Conservation (phyloP, 2,329 filamentous ascomycete species). For the Beauveria medogensis region DNA sequence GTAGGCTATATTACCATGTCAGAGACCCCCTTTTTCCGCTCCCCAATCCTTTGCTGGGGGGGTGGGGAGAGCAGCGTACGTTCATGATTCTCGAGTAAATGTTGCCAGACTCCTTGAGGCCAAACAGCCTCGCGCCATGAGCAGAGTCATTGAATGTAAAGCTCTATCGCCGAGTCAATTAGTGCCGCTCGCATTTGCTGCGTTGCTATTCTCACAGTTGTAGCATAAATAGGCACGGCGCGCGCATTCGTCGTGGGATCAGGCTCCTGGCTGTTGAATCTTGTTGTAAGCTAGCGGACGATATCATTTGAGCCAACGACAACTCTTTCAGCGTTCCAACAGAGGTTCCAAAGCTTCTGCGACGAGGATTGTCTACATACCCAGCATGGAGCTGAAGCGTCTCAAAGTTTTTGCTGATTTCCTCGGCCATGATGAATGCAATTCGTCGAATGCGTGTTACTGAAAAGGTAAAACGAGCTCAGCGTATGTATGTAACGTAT, state of each 20-base stretch:
- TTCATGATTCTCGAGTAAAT: slow-evolving; percentile 98
- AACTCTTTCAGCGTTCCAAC: background rate
- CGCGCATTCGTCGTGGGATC: slow-evolving; percentile 78
- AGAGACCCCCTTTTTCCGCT: background rate
- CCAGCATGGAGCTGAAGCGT: slow-evolving; percentile 81
- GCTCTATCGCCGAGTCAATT: slow-evolving; percentile 45
- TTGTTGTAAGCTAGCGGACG: slow-evolving; percentile 13
- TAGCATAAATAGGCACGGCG: slow-evolving; percentile 93
- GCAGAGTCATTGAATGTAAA: slow-evolving; percentile 93
- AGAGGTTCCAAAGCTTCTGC: background rate
- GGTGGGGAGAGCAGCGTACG: slow-evolving; percentile 37
- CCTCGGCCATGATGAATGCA: slow-evolving; percentile 13
- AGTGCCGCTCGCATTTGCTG: background rate
- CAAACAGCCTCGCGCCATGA: slow-evolving; percentile 89
- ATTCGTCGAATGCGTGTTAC: background rate
- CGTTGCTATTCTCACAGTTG: slow-evolving; percentile 51
- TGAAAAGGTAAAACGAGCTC: background rate
- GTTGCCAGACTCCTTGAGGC: slow-evolving; percentile 94
- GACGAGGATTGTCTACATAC: slow-evolving; percentile 35
- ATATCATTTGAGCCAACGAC: background rate
- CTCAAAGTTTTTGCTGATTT: slow-evolving; percentile 61
- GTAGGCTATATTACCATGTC: slow-evolving; percentile 54
- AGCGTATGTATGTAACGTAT: background rate
- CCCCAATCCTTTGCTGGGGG: background rate
- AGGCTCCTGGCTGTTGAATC: slow-evolving; percentile 56